Evolutionary conservation across 352 stramenopile species (phyloP), one percentile per base, ranked within the genome.

Genomic region (Globisporangium perplexum): DNA sequence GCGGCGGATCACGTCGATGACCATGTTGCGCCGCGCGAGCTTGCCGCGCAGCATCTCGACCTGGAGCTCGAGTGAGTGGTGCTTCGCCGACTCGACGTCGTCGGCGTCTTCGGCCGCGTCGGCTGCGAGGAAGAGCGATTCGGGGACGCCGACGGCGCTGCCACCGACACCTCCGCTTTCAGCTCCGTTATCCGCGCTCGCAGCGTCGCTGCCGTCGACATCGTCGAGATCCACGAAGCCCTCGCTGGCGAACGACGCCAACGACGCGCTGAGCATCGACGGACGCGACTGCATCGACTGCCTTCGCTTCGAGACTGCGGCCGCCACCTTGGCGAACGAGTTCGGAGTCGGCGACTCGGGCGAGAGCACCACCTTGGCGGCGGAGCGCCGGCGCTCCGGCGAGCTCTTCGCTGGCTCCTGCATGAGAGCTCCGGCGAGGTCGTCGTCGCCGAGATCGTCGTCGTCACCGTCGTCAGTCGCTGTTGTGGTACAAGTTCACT

Each of bases 11-110:
- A 88, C 69, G 35, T 91, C 81, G 22, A 91, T 66, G 53, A 91
- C 63, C 47, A 82, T 74, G 55, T 91, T 91, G 38, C 77, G 77
- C 1, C 81, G 71, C 24, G 77, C 70, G 22, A 89, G 69, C 43
- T 82, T 85, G 11, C 81, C 75, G 20, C 74, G 74, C 38, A 89
- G 51, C 70, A 89, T 88, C 53, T 86, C 75, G 26, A 91, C 49
- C 44, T 88, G 70, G 33, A 74, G 59, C 30, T 71, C 51, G 7
- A 75, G 17, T 12, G 63, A 45, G 11, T 80, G 53, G 33, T 61
- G 64, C 38, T 74, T 79, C 11, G 60, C 62, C 3, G 71, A 55
- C 24, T 77, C 68, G 18, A 64, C n/a, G 17, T 39, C 33, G 7
- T 18, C 33, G 12, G 12, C 14, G 33, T 18, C 33, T 39, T 68